These are phyloP conservation scores for Skeletonema costatum DNA, from an alignment of 108 stramenopile species.

Conservation along the genomic window DNA sequence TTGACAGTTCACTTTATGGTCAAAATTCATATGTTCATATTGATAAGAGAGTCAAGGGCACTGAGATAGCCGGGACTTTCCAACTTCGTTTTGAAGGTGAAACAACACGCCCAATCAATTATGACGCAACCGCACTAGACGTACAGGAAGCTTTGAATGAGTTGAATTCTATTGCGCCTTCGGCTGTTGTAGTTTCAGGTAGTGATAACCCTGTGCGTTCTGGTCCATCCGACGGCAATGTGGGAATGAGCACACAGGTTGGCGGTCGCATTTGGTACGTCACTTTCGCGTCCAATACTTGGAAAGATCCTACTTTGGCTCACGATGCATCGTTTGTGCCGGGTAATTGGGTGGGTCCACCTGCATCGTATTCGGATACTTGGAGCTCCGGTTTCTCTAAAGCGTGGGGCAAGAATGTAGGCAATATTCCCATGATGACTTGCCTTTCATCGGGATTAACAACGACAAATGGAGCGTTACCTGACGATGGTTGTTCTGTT, in stretches of 20 bases:
- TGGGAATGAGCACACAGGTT: slow-evolving; percentile 65
- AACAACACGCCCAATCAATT: slow-evolving; percentile 66
- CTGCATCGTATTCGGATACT: slow-evolving; percentile 53
- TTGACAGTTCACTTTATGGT: slow-evolving; percentile 24
- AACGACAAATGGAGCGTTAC: slow-evolving; percentile 64
- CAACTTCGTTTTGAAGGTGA: slow-evolving; percentile 78
- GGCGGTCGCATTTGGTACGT: slow-evolving; percentile 79
- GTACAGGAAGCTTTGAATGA: slow-evolving; percentile 72
- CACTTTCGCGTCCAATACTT: slow-evolving; percentile 72
- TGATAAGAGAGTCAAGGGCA: slow-evolving; percentile 44
- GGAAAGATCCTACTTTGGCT: slow-evolving; percentile 73
- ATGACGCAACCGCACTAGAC: slow-evolving; percentile 61
- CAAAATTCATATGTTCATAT: slow-evolving; percentile 31
- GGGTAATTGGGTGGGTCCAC: slow-evolving; percentile 74
- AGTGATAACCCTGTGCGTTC: slow-evolving; percentile 41
- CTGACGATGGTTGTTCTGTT: slow-evolving; percentile 64
- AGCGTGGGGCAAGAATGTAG: slow-evolving; percentile 89
- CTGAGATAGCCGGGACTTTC: slow-evolving; percentile 71
- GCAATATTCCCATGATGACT: slow-evolving; percentile 56
- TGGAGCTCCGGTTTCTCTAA: slow-evolving; percentile 83
- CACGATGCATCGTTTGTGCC: slow-evolving; percentile 58
- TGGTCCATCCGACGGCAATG: slow-evolving; percentile 44
- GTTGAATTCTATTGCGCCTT: slow-evolving; percentile 70
- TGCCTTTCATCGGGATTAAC: slow-evolving; percentile 63
- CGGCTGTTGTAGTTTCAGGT: slow-evolving; percentile 67